Percentiles rank a stretch among this genome's conserved stretches.
phyloP scores from a whole-genome alignment of 108 stramenopile species.

The Nitzschia palea region DNA sequence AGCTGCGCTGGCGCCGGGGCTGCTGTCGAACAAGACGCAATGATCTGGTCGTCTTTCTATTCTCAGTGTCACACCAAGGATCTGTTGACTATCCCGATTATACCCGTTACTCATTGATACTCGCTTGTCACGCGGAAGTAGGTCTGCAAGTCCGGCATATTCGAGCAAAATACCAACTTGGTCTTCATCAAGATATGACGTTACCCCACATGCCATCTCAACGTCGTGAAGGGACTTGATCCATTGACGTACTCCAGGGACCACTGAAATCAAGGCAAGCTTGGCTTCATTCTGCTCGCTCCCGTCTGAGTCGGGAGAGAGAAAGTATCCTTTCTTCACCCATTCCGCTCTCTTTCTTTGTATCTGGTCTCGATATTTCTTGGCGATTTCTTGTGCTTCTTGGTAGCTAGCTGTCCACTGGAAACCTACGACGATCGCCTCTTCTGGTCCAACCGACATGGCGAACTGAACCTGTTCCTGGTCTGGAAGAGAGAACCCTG shows the following conservation, averaged over 20 bases:
- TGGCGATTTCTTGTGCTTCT: constrained; percentile 24
- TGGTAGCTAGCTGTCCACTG: constrained; percentile 38
- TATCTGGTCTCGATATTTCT: constrained; percentile 31
- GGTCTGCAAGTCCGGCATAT: constrained; percentile 57
- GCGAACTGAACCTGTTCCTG: constrained; percentile 39
- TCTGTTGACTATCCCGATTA: constrained; percentile 49
- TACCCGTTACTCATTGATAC: constrained; percentile 50
- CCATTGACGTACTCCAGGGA: constrained; percentile 53
- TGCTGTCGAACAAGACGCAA: constrained; percentile 76
- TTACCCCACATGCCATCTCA: constrained; percentile 73
- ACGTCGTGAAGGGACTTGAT: constrained; percentile 60
- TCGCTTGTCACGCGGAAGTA: constrained; percentile 60
- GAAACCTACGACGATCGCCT: constrained; percentile 34
- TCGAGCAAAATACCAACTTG: constrained; percentile 60
- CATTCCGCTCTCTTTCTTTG: constrained; percentile 18
- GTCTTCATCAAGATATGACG: constrained; percentile 55
- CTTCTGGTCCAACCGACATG: constrained; percentile 36
- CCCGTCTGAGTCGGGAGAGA: not conserved
- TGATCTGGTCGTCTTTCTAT: constrained; percentile 72
- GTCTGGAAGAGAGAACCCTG: constrained; percentile 29
- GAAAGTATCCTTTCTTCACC: constrained; percentile 15
- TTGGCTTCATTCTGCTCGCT: constrained; percentile 23
- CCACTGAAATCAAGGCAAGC: constrained; percentile 35
- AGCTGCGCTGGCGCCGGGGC: constrained; percentile 47
- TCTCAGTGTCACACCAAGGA: constrained; percentile 67